These are phyloP conservation scores for Chytriomyces confervae DNA, from an alignment of 192 early-diverging fungal species.

Conservation along the genomic window DNA sequence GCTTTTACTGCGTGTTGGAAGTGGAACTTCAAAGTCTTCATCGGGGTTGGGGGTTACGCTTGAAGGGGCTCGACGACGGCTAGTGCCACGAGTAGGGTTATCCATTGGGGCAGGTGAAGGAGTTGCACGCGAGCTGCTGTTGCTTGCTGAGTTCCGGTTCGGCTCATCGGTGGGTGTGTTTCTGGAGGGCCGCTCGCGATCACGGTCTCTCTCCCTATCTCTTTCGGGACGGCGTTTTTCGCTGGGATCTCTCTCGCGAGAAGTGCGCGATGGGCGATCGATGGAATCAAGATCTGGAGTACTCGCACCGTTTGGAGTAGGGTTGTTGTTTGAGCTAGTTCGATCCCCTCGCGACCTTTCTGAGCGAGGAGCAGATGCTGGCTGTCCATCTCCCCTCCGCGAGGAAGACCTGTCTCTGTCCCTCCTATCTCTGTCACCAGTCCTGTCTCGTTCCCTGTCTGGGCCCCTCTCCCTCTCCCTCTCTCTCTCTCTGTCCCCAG, in stretches of 20 bases:
- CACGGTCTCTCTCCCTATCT: conserved; percentile 17
- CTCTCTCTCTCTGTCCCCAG: conserved; percentile 29
- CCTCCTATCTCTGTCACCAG: not conserved
- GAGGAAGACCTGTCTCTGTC: not conserved
- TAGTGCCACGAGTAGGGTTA: no score
- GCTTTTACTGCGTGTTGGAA: not conserved
- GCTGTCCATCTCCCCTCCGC: not conserved
- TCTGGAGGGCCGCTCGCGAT: conserved; percentile 1
- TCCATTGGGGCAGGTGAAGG: no score
- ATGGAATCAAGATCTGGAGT: no score
- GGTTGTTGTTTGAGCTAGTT: no score
- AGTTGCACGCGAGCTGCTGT: not conserved
- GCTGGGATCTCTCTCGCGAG: conserved; percentile 9
- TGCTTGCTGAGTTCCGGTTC: not conserved
- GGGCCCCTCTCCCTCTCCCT: conserved; percentile 1
- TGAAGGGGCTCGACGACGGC: no score
- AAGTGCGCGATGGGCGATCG: not conserved
- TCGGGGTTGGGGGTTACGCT: not conserved
- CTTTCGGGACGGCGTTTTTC: conserved; percentile 6
- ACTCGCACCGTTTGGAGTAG: no score
- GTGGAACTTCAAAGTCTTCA: not conserved
- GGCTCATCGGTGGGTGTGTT: not conserved
- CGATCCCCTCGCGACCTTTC: not conserved
- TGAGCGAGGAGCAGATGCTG: not conserved
- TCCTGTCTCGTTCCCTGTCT: conserved; percentile 24